A percentile compares a stretch with the other conserved stretches of the same genome.
phyloP scores from a whole-genome alignment of 192 early-diverging fungal species.

The Rhizophagus clarus region DNA sequence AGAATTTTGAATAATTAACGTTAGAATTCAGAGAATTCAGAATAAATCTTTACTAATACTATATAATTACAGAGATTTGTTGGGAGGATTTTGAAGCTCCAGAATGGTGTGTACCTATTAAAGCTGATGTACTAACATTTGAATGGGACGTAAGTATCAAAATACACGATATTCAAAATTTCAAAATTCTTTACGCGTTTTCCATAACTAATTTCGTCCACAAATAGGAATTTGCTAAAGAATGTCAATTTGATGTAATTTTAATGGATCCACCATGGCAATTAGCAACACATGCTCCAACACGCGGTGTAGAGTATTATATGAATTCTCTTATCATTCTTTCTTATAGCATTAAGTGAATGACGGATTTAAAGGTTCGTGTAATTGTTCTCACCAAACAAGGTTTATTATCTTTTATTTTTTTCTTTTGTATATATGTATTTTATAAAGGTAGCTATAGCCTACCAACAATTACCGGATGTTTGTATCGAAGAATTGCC shows the following conservation, averaged over 20 bases:
- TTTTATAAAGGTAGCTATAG: conserved; percentile 73
- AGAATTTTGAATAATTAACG: conserved; percentile 37
- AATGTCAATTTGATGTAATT: conserved; percentile 92
- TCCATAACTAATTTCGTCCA: background rate
- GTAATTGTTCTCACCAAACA: conserved; percentile 3
- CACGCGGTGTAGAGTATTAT: conserved; percentile 69
- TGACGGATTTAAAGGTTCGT: no score
- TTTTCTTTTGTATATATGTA: background rate
- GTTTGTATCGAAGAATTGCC: conserved; percentile 91
- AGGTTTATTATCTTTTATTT: background rate
- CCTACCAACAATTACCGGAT: conserved; percentile 94
- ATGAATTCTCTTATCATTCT: background rate
- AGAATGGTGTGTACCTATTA: conserved; percentile 92
- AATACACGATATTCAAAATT: background rate
- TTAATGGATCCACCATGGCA: conserved; percentile 98
- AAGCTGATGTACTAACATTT: conserved; percentile 94
- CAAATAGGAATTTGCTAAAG: conserved; percentile 64
- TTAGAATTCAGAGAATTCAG: background rate
- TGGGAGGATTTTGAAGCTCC: conserved; percentile 87
- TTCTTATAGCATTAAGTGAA: background rate
- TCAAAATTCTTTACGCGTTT: background rate
- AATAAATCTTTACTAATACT: background rate
- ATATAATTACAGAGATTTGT: conserved; percentile 15
- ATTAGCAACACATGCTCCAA: conserved; percentile 90
- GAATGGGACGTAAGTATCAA: conserved; percentile 77